Conservation (phyloP, 768 basidiomycete species). For the Mycena indigotica region DNA sequence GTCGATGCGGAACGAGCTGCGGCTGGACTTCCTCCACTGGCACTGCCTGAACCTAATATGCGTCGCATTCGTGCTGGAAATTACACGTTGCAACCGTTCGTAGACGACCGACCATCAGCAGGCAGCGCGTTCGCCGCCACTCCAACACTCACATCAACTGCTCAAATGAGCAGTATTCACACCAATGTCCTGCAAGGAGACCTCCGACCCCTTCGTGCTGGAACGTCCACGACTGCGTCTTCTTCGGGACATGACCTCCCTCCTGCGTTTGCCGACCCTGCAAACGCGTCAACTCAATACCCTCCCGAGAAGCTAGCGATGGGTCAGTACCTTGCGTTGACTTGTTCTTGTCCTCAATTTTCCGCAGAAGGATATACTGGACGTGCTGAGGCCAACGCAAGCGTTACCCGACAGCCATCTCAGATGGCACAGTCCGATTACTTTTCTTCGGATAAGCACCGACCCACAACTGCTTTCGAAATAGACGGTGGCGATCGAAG, state of each 20-base stretch:
- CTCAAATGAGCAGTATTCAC: neutral
- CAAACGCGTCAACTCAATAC: neutral
- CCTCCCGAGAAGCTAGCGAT: neutral
- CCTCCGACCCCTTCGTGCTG: neutral
- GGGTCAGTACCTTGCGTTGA: no score
- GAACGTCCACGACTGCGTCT: neutral
- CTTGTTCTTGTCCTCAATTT: neutral
- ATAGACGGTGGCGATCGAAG: neutral
- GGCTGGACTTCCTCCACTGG: conserved; percentile 7
- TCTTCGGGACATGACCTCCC: neutral
- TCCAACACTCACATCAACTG: neutral
- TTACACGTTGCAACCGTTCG: conserved; percentile 17
- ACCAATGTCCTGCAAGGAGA: neutral
- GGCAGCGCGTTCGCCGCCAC: conserved; percentile 7
- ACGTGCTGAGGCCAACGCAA: neutral
- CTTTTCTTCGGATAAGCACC: neutral
- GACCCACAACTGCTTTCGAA: neutral
- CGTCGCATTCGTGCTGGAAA: conserved; percentile 11
- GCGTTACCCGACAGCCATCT: conserved; percentile 11
- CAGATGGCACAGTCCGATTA: conserved; percentile 4
- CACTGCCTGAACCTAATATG: conserved; percentile 3
- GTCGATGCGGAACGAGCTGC: conserved; percentile 15
- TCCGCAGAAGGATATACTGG: conserved; percentile 6
- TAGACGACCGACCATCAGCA: conserved; percentile 11
- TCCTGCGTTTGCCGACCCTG: neutral